Base-by-base conservation (phyloP, 176 grass and related monocot species). In the Eleusine indica region DNA sequence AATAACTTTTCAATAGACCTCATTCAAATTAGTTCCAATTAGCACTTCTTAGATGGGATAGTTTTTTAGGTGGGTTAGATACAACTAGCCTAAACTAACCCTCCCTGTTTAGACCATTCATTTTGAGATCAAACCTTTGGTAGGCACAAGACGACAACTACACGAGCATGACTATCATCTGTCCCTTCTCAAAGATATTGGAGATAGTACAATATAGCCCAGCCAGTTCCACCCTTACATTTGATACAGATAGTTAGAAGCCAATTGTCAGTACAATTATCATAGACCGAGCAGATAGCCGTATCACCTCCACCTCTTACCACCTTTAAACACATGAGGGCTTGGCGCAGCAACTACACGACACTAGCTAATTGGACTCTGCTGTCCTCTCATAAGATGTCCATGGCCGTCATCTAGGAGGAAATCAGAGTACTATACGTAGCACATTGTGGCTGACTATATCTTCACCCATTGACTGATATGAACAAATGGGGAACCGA, bases 401-500 rank as follows among this genome's bases (percentile, higher is more conserved):
- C 51, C 53, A n/a, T 28, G 28, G 63, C 3, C 3, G 8, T n/a
- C 79, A 32, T 63, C 57, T 14, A 43, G 57, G 68, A 54, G 35
- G 52, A 22, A 54, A 63, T 22, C 15, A 0, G 30, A 32, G 7
- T 11, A 70, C 68, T 28, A 80, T 51, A 69, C 0, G 63, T 71
- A 58, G 35, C 21, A 54, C 25, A 41, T 49, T 21, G 42, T 74
- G 64, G 62, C 25, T 37, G 42, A 48, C 69, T 64, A 75, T 18
- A 83, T 58, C 46, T 83, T 74, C 75, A 40, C 79, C 85, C 68
- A 88, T 49, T 15, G 44, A 64, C 40, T 74, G 84, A 86, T 90
- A 87, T 92, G 78, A 87, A 95, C 93, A 92, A 76, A 92, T 87
- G 84, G 62, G 46, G 44, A 70, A 68, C 80, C 28, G 0, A 41